Evolutionary conservation across 495 filamentous ascomycete genomes (phyloP).

Genomic region (Hypoxylon cercidicola): DNA sequence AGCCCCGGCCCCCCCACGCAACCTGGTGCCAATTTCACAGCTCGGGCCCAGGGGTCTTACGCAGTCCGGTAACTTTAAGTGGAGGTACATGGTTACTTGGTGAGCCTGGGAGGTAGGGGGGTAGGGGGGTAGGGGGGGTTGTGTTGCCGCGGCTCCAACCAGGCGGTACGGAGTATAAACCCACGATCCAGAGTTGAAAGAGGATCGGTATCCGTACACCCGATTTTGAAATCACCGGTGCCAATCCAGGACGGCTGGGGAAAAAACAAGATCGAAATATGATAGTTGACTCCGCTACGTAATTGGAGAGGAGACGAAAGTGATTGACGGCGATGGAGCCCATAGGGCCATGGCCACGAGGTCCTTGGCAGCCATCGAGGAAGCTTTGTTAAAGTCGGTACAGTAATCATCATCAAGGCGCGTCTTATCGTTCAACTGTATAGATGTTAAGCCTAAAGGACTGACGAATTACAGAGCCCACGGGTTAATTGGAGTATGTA

Average conservation of each 20-base stretch:
- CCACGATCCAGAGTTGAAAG: constrained; percentile 15
- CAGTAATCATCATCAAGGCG: constrained; percentile 28
- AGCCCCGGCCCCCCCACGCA: constrained; percentile 33
- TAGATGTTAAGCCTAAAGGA: constrained; percentile 1
- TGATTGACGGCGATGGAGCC: constrained; percentile 18
- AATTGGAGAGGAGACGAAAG: constrained; percentile 3
- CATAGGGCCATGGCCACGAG: constrained; percentile 29
- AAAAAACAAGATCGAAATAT: constrained; percentile 1
- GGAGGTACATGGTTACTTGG: constrained; percentile 15
- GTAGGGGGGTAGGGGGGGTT: no score
- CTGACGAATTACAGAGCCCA: background rate
- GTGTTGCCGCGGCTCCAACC: constrained; percentile 20
- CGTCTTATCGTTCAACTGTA: constrained; percentile 23
- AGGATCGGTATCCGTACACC: constrained; percentile 11
- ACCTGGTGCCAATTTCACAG: constrained; percentile 8
- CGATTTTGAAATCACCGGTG: constrained; percentile 25
- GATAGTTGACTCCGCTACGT: constrained; percentile 15
- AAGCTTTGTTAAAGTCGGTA: constrained; percentile 17
- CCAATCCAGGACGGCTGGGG: constrained; percentile 2
- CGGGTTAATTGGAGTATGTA: constrained; percentile 24
- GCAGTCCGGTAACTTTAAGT: constrained; percentile 6
- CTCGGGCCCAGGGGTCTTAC: constrained; percentile 18
- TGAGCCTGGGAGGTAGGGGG: no score
- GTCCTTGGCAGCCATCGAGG: constrained; percentile 23
- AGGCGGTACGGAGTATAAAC: constrained; percentile 30